These are phyloP conservation scores for Yamadazyma dendronema DNA, from an alignment of 1,139 yeast species.

Conservation along the genomic window DNA sequence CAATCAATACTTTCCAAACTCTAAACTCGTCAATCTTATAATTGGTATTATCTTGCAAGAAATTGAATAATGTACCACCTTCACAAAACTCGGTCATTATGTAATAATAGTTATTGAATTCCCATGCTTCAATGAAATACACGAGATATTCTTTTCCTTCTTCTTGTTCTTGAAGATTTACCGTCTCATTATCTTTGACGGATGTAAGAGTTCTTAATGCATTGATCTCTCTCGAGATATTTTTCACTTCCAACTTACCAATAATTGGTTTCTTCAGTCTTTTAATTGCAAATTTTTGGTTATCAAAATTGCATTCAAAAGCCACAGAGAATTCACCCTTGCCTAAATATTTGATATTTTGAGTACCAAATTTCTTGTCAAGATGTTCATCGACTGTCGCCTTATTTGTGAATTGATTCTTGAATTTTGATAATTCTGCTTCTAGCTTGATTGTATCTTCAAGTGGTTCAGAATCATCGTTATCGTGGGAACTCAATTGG, in stretches of 20 bases:
- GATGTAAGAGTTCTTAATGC: conserved; percentile 43
- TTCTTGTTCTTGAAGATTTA: conserved; percentile 55
- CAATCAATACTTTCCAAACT: conserved; percentile 92
- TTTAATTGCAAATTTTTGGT: conserved; percentile 79
- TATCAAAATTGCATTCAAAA: conserved; percentile 67
- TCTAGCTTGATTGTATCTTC: background rate
- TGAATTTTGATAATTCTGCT: conserved; percentile 1
- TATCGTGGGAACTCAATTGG: background rate
- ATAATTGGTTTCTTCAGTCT: conserved; percentile 59
- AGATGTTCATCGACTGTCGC: conserved; percentile 56
- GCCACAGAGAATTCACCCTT: conserved; percentile 89
- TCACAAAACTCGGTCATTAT: conserved; percentile 96
- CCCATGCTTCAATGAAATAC: conserved; percentile 86
- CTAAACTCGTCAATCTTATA: conserved; percentile 96
- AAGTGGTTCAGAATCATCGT: background rate
- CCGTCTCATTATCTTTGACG: conserved; percentile 37
- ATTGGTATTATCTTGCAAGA: conserved; percentile 65
- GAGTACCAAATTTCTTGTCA: conserved; percentile 60
- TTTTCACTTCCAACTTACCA: conserved; percentile 40
- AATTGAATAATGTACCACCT: conserved; percentile 84
- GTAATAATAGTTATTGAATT: conserved; percentile 66
- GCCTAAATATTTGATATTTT: conserved; percentile 69
- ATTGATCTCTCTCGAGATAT: conserved; percentile 41
- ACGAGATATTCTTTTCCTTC: conserved; percentile 78
- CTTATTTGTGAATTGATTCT: conserved; percentile 7